Conservation (phyloP, 2,329 filamentous ascomycete genomes). For the Calonectria henricotiae region DNA sequence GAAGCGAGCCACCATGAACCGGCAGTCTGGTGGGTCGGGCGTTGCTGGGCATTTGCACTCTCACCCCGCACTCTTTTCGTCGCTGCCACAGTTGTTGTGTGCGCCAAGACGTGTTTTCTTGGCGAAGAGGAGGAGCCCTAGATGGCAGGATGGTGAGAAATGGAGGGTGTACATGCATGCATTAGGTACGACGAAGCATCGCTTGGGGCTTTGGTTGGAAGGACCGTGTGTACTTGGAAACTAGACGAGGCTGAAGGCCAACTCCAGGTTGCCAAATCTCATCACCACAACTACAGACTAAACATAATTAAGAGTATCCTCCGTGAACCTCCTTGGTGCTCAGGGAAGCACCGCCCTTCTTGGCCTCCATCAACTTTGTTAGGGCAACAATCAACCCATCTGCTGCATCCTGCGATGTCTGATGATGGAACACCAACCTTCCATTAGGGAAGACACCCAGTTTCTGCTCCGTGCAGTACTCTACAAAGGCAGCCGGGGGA, state of each 20-base stretch:
- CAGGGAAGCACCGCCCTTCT: constrained; percentile 21
- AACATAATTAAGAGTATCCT: constrained; percentile 25
- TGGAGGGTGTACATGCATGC: not conserved
- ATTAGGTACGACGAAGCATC: no score
- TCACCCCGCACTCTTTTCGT: constrained; percentile 20
- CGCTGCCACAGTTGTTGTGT: not conserved
- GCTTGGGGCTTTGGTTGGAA: not conserved
- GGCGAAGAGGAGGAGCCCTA: constrained; percentile 1
- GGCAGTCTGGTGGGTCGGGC: constrained; percentile 27
- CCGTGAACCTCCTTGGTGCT: constrained; percentile 33
- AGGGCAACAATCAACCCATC: constrained; percentile 20
- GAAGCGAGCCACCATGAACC: constrained; percentile 1
- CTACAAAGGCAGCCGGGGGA: constrained; percentile 44
- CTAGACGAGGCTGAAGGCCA: not conserved
- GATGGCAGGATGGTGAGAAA: not conserved
- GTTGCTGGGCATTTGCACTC: constrained; percentile 23
- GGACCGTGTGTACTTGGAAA: not conserved
- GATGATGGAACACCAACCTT: constrained; percentile 37
- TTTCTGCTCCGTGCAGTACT: constrained; percentile 34
- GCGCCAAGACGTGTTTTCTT: constrained; percentile 10
- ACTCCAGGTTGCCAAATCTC: not conserved
- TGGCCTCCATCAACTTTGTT: constrained; percentile 34
- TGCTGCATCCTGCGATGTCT: constrained; percentile 28
- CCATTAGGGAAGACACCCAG: constrained; percentile 35
- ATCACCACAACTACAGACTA: not conserved